Percentiles rank a stretch among this genome's conserved stretches.
Conservation (phyloP, 1,139 yeast genomes). For the Taphrina flavorubra region DNA sequence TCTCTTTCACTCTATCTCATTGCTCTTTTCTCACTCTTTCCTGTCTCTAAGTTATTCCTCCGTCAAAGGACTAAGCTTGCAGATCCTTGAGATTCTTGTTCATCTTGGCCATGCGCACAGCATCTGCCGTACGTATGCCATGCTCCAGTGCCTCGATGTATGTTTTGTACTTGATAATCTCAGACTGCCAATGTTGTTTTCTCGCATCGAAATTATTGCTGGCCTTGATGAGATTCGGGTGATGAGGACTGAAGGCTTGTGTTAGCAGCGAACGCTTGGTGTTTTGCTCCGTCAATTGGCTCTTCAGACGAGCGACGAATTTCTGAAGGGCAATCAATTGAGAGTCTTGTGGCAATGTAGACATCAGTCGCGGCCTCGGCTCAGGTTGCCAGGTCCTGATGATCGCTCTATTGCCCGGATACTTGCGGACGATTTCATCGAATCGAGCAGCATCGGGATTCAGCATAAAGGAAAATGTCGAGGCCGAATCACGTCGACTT, state of each 20-base stretch:
- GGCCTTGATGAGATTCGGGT: slow-evolving; percentile 49
- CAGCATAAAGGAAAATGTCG: slow-evolving; percentile 1
- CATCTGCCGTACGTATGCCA: slow-evolving; percentile 18
- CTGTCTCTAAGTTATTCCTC: neutral
- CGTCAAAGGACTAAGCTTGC: neutral
- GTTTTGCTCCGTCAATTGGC: slow-evolving; percentile 49
- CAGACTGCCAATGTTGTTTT: slow-evolving; percentile 50
- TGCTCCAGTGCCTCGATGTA: slow-evolving; percentile 45
- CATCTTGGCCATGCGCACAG: slow-evolving; percentile 9
- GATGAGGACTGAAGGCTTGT: slow-evolving; percentile 48
- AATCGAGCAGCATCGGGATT: slow-evolving; percentile 3
- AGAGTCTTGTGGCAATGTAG: slow-evolving; percentile 47
- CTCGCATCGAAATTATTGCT: slow-evolving; percentile 52
- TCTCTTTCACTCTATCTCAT: neutral
- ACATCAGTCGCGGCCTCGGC: slow-evolving; percentile 48
- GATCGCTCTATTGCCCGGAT: slow-evolving; percentile 49
- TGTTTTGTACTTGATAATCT: slow-evolving; percentile 50
- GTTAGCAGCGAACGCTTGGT: slow-evolving; percentile 47
- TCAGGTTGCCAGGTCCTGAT: slow-evolving; percentile 52
- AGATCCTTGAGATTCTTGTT: slow-evolving; percentile 17
- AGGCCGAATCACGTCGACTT: neutral
- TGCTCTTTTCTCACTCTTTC: too few species aligned
- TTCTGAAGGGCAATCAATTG: slow-evolving; percentile 49
- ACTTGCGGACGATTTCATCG: slow-evolving; percentile 2
- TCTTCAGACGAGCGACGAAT: slow-evolving; percentile 47